A percentile compares a stretch with the other conserved stretches of the same genome.
Evolutionary conservation across 1,139 yeast genomes (phyloP).

Genomic region (Saccharomycopsis phalli): DNA sequence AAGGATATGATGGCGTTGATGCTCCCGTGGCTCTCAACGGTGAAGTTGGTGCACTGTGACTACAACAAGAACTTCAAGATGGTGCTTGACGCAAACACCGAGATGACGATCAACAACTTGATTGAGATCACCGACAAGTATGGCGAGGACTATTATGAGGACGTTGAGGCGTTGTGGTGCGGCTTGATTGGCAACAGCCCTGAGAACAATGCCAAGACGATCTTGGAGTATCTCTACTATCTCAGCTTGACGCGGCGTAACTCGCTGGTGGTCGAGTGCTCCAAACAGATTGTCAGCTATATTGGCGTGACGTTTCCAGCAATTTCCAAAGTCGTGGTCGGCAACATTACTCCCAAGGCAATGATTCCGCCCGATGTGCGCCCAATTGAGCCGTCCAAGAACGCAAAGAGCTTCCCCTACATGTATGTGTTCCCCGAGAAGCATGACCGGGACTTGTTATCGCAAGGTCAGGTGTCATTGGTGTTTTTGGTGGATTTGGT

Average conservation of each 20-base stretch:
- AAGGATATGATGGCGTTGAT: constrained; percentile 73
- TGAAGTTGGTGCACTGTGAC: constrained; percentile 47
- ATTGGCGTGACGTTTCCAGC: constrained; percentile 54
- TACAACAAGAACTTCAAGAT: constrained; percentile 23
- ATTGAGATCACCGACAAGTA: constrained; percentile 79
- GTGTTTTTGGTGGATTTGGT: constrained; percentile 77
- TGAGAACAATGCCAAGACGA: constrained; percentile 59
- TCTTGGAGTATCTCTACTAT: constrained; percentile 59
- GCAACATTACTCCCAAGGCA: constrained; percentile 68
- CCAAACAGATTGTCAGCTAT: constrained; percentile 75
- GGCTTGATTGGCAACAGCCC: constrained; percentile 68
- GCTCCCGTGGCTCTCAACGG: constrained; percentile 84
- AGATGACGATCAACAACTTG: constrained; percentile 74
- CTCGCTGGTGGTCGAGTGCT: constrained; percentile 65
- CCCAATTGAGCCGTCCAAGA: constrained; percentile 25
- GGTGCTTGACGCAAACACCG: constrained; percentile 38
- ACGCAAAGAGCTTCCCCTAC: constrained; percentile 47
- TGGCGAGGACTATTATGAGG: constrained; percentile 66
- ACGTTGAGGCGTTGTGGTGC: constrained; percentile 92
- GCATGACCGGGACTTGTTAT: constrained; percentile 66
- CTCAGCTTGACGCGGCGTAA: constrained; percentile 66
- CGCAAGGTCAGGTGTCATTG: constrained; percentile 80
- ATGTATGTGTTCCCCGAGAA: constrained; percentile 33
- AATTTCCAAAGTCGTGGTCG: constrained; percentile 56
- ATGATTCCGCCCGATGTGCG: constrained; percentile 65